These are phyloP conservation scores for Fusarium haematococcum DNA, from an alignment of 2,329 filamentous ascomycete species.

Conservation along the genomic window DNA sequence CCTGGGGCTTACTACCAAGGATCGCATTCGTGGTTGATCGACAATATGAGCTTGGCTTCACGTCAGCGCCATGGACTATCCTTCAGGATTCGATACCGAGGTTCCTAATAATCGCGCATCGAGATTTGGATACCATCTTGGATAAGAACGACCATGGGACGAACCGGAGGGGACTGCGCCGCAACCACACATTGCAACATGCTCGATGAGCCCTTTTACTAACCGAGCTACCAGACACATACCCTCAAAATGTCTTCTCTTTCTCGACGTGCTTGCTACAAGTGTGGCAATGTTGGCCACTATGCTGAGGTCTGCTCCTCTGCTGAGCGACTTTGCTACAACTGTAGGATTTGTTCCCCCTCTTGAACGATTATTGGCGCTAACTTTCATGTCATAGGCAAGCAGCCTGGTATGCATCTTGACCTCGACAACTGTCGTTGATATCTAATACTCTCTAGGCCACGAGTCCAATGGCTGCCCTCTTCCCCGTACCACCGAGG, in stretches of 20 bases:
- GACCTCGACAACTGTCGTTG: not conserved
- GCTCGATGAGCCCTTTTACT: conserved; percentile 5
- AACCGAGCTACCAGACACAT: conserved; percentile 24
- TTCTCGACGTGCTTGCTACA: conserved; percentile 86
- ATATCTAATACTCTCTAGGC: conserved; percentile 55
- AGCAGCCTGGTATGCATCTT: conserved; percentile 75
- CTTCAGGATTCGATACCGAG: not conserved
- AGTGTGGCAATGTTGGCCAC: conserved; percentile 85
- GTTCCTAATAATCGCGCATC: not conserved
- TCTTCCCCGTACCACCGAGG: conserved; percentile 94
- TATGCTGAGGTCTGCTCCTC: conserved; percentile 94
- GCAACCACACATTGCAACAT: conserved; percentile 11
- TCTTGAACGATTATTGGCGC: not conserved
- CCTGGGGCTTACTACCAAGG: not conserved
- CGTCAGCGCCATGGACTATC: not conserved
- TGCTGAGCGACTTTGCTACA: conserved; percentile 98
- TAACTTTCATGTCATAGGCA: conserved; percentile 64
- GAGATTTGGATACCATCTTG: not conserved
- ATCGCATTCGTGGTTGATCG: not conserved
- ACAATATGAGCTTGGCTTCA: not conserved
- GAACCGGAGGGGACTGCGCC: not conserved
- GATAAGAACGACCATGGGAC: not conserved
- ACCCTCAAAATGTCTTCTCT: conserved; percentile 76
- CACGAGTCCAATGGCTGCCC: conserved; percentile 99
- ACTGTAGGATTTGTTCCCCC: conserved; percentile 73